phyloP scores from a whole-genome alignment of 1,284 basidiomycete species.

The Moniliophthora roreri region DNA sequence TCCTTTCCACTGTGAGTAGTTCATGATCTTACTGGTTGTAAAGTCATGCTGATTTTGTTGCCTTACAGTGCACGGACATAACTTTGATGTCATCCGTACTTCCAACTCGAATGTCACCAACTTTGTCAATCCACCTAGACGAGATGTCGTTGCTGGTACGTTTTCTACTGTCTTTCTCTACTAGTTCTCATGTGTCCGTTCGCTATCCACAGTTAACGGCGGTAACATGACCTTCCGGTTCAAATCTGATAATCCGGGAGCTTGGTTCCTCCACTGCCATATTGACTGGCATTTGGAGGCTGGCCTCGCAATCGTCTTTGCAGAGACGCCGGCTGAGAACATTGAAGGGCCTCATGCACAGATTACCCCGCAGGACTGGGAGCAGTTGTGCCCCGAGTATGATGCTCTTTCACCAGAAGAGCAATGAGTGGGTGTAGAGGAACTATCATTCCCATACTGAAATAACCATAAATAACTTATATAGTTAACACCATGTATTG shows the following conservation, averaged over 20 bases:
- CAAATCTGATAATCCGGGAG: conserved; percentile 33
- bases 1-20: conserved; percentile 33
- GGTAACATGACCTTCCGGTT: conserved; percentile 35
- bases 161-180: too few species aligned
- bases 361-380: conserved; percentile 30
- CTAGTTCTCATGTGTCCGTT: too few species aligned
- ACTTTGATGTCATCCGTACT: conserved; percentile 32
- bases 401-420: conserved; percentile 28
- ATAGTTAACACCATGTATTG: too few species aligned
- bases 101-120: conserved; percentile 23
- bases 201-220: conserved; percentile 25
- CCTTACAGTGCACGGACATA: conserved; percentile 35
- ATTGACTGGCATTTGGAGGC: conserved; percentile 40
- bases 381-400: conserved; percentile 29
- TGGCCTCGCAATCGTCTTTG: conserved; percentile 35
- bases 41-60: neutral
- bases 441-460: neutral
- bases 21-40: neutral
- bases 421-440: conserved; percentile 23
- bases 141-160: conserved; percentile 28
- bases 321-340: conserved; percentile 28
- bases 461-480: too few species aligned
- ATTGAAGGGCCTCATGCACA: conserved; percentile 27
- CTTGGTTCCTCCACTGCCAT: conserved; percentile 40
- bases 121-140: conserved; percentile 31